A percentile compares a stretch with the other conserved stretches of the same genome.
Evolutionary conservation across 208 protist species (phyloP).

Genomic region (Leptomonas seymouri): DNA sequence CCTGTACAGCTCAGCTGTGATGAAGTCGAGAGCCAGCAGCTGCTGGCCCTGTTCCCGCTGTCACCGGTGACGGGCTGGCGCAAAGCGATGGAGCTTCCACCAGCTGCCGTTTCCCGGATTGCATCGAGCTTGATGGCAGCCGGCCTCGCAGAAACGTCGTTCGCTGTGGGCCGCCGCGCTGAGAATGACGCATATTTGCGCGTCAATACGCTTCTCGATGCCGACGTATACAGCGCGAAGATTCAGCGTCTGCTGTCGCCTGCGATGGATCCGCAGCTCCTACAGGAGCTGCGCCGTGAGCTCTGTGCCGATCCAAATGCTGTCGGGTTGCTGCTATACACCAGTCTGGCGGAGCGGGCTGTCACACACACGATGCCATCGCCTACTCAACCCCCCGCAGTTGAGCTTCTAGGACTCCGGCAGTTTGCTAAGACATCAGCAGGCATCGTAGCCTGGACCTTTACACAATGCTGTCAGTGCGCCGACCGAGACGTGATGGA

Average conservation of each 20-base stretch:
- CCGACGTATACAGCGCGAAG: not conserved
- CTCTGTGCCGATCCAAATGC: not conserved
- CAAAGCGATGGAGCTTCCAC: not conserved
- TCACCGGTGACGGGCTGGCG: not conserved
- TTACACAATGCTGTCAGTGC: slow-evolving; percentile 21
- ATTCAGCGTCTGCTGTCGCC: not conserved
- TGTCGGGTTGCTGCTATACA: slow-evolving; percentile 9
- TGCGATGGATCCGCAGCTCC: not conserved
- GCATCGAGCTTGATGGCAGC: not conserved
- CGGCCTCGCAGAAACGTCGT: not conserved
- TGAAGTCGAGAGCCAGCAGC: slow-evolving; percentile 9
- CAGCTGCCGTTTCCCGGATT: not conserved
- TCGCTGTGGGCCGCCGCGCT: not conserved
- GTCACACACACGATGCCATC: not conserved
- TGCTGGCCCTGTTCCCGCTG: slow-evolving; percentile 11
- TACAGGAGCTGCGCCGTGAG: not conserved
- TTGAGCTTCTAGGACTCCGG: slow-evolving; percentile 13
- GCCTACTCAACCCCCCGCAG: not conserved
- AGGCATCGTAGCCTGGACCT: slow-evolving; percentile 4
- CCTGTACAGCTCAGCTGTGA: slow-evolving; percentile 6
- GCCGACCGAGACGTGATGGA: slow-evolving; percentile 24
- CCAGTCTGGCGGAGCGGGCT: slow-evolving; percentile 12
- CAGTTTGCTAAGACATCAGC: not conserved
- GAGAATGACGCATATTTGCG: not conserved
- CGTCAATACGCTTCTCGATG: not conserved